Conservation (phyloP, 371 early-diverging fungal species). For the Pancytospora philotis region DNA sequence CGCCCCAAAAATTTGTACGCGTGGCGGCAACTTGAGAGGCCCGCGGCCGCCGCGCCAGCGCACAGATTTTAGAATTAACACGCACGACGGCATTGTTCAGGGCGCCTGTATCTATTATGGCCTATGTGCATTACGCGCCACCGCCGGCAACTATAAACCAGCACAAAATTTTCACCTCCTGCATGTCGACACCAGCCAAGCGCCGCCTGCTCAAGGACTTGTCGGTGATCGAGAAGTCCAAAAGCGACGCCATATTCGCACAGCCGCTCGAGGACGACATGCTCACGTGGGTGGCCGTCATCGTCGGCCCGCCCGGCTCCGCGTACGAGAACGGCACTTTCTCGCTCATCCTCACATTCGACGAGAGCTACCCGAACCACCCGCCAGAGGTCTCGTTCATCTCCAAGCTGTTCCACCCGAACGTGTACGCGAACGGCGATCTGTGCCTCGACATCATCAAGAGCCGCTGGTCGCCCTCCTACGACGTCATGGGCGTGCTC, state of each 20-base stretch:
- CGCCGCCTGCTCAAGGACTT: conserved; percentile 71
- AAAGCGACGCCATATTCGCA: conserved; percentile 56
- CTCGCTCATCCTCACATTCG: conserved; percentile 62
- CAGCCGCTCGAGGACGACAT: conserved; percentile 54
- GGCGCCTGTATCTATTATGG: neutral
- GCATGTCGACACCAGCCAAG: conserved; percentile 65
- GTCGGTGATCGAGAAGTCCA: conserved; percentile 82
- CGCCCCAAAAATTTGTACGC: too few relatives aligned
- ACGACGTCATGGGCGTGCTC: conserved; percentile 54
- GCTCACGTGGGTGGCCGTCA: conserved; percentile 85
- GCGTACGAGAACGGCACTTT: conserved; percentile 98
- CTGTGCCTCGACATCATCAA: conserved; percentile 57
- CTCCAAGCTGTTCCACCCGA: conserved; percentile 55
- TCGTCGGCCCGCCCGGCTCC: conserved; percentile 89
- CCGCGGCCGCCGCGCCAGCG: too few relatives aligned
- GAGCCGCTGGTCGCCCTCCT: conserved; percentile 54
- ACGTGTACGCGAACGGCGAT: conserved; percentile 54
- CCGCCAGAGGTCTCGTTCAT: conserved; percentile 54
- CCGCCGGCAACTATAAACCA: too few relatives aligned
- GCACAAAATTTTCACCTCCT: too few relatives aligned
- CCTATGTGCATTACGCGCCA: too few relatives aligned
- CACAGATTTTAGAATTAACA: too few relatives aligned
- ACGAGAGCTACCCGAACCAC: conserved; percentile 49
- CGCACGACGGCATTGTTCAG: too few relatives aligned
- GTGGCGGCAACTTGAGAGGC: too few relatives aligned